Conservation (phyloP, 2,329 filamentous ascomycete genomes). For the Hypoxylon sp. region DNA sequence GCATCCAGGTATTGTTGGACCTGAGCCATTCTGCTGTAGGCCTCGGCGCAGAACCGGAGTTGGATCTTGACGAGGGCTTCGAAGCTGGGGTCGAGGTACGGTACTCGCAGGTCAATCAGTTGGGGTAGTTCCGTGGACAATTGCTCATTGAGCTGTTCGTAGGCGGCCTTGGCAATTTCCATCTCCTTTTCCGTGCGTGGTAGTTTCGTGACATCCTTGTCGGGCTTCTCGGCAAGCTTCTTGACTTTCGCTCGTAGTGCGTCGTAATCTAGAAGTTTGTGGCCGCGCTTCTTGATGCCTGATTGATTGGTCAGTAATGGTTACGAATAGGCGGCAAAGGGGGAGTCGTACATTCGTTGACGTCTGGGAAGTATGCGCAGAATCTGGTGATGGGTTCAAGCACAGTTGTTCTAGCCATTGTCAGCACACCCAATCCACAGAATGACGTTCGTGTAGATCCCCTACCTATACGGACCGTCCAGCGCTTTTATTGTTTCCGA, state of each 20-base stretch:
- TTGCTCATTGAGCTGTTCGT: constrained; percentile 98
- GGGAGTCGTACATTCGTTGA: constrained; percentile 83
- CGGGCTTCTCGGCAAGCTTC: constrained; percentile 96
- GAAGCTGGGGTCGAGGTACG: constrained; percentile 96
- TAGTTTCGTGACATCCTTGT: constrained; percentile 97
- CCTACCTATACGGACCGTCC: constrained; percentile 89
- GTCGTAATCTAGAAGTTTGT: constrained; percentile 99
- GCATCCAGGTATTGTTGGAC: constrained; percentile 98
- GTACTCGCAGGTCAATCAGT: constrained; percentile 94
- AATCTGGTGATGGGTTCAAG: constrained; percentile 95
- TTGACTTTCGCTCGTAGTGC: constrained; percentile 95
- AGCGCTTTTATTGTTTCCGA: constrained; percentile 98
- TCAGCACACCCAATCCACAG: constrained; percentile 26
- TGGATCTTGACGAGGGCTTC: constrained; percentile 99
- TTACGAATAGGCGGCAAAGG: neutral
- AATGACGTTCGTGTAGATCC: neutral
- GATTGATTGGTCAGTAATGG: constrained; percentile 37
- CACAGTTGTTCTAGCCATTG: constrained; percentile 77
- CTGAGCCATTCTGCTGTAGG: constrained; percentile 97
- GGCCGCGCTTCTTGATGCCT: constrained; percentile 97
- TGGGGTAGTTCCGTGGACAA: constrained; percentile 92
- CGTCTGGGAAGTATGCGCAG: constrained; percentile 98
- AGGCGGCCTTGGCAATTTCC: constrained; percentile 91
- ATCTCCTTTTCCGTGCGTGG: constrained; percentile 96
- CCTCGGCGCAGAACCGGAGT: constrained; percentile 95